These are phyloP conservation scores for Phascolomyces articulosus DNA, from an alignment of 371 early-diverging fungal genomes.

Conservation along the genomic window DNA sequence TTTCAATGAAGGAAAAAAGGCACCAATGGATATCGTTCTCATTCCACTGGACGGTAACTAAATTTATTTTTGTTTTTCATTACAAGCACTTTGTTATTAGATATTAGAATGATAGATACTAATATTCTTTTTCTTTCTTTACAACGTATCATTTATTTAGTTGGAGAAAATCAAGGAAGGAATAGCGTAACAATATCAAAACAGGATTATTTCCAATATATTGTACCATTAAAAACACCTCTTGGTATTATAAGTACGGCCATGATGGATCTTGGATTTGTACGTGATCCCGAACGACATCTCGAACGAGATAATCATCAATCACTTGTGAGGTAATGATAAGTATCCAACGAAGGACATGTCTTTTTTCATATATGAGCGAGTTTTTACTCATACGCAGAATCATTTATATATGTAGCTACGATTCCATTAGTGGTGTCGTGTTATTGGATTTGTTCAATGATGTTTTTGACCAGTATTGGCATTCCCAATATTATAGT, in stretches of 20 bases:
- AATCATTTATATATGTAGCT: neutral
- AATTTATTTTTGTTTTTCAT: too few species aligned
- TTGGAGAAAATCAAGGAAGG: conserved; percentile 1
- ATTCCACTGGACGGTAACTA: conserved; percentile 50
- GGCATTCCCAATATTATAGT: neutral
- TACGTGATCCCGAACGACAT: conserved; percentile 13
- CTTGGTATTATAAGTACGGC: conserved; percentile 11
- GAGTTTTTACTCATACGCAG: too few species aligned
- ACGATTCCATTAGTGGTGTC: neutral
- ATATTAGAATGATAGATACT: too few species aligned
- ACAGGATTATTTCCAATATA: conserved; percentile 19
- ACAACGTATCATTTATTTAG: neutral
- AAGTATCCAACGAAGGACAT: too few species aligned
- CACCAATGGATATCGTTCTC: conserved; percentile 38
- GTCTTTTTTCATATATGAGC: too few species aligned
- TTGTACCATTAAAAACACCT: conserved; percentile 18
- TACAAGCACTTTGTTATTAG: neutral
- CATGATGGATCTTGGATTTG: conserved; percentile 5
- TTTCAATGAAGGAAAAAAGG: conserved; percentile 13
- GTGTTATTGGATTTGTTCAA: neutral
- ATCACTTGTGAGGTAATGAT: neutral
- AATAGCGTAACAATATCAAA: conserved; percentile 16
- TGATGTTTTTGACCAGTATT: neutral
- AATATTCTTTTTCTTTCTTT: too few species aligned
- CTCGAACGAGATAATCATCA: conserved; percentile 2